Percentiles rank a stretch among this genome's conserved stretches.
These are phyloP conservation scores for Fusarium lyarnte DNA, from an alignment of 2,329 filamentous ascomycete genomes.

Conservation along the genomic window DNA sequence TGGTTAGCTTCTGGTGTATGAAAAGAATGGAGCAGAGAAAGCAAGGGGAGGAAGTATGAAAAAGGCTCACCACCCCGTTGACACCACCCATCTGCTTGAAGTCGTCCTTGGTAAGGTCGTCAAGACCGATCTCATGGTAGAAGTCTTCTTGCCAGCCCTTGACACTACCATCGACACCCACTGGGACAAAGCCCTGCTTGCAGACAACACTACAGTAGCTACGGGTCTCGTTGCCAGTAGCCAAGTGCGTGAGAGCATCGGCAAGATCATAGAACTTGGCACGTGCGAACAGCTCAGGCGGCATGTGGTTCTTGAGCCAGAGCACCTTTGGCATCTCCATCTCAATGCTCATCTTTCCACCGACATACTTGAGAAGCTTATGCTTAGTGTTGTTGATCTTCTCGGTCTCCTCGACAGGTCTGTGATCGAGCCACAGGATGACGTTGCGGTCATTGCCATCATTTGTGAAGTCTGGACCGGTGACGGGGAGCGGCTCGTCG, in stretches of 20 bases:
- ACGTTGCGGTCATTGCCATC: slow-evolving; percentile 91
- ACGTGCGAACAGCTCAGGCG: slow-evolving; percentile 84
- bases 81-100: slow-evolving; percentile 96
- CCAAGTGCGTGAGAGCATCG: slow-evolving; percentile 92
- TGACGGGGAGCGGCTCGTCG: slow-evolving; percentile 90
- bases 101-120: slow-evolving; percentile 82
- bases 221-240: slow-evolving; percentile 88
- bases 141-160: slow-evolving; percentile 99
- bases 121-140: slow-evolving; percentile 84
- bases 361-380: slow-evolving; percentile 94
- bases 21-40: not conserved
- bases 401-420: slow-evolving; percentile 88
- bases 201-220: slow-evolving; percentile 97
- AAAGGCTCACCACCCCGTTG: slow-evolving; percentile 83
- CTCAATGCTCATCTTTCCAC: slow-evolving; percentile 98
- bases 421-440: slow-evolving; percentile 96
- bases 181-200: slow-evolving; percentile 95
- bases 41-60: slow-evolving; percentile 29
- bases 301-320: slow-evolving; percentile 99
- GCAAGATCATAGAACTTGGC: slow-evolving; percentile 98
- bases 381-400: slow-evolving; percentile 94
- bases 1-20: slow-evolving; percentile 19
- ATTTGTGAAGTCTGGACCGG: slow-evolving; percentile 80
- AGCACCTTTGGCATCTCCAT: slow-evolving; percentile 99
- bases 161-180: slow-evolving; percentile 96